Evolutionary conservation across 192 early-diverging fungal genomes (phyloP).

Genomic region (Paraglomus brasilianum): DNA sequence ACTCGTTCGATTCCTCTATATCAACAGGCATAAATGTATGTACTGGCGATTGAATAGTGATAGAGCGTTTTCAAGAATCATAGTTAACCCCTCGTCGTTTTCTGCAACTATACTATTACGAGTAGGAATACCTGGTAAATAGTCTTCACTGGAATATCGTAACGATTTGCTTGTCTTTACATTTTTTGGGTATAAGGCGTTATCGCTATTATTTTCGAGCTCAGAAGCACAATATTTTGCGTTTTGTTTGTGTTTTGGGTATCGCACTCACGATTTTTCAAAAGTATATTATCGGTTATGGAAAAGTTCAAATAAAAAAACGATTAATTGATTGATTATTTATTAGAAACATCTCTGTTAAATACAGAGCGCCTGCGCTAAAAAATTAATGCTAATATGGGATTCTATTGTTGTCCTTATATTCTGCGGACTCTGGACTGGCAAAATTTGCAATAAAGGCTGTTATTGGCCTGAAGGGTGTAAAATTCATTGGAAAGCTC

Average conservation of each 20-base stretch:
- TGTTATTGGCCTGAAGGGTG: conserved; percentile 3
- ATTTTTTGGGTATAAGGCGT: background rate
- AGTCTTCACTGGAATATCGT: background rate
- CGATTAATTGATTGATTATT: background rate
- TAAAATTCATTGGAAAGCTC: conserved; percentile 3
- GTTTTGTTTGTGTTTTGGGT: background rate
- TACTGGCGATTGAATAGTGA: background rate
- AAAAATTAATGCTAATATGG: conserved; percentile 4
- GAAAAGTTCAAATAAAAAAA: no score
- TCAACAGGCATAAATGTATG: conserved; percentile 4
- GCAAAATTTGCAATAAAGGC: conserved; percentile 3
- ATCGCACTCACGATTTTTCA: background rate
- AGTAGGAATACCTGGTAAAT: conserved; percentile 3
- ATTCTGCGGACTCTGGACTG: conserved; percentile 11
- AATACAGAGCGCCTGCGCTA: background rate
- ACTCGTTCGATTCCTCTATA: conserved; percentile 4
- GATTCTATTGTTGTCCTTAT: background rate
- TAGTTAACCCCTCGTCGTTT: conserved; percentile 3
- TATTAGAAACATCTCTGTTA: background rate
- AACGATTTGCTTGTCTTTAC: background rate
- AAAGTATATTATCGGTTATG: no score
- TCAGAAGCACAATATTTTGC: background rate
- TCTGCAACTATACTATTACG: conserved; percentile 8
- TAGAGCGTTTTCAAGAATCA: background rate
- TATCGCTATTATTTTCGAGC: background rate